Conservation (phyloP, 2,329 filamentous ascomycete species). For the Aspergillus oerlinghausenensis region DNA sequence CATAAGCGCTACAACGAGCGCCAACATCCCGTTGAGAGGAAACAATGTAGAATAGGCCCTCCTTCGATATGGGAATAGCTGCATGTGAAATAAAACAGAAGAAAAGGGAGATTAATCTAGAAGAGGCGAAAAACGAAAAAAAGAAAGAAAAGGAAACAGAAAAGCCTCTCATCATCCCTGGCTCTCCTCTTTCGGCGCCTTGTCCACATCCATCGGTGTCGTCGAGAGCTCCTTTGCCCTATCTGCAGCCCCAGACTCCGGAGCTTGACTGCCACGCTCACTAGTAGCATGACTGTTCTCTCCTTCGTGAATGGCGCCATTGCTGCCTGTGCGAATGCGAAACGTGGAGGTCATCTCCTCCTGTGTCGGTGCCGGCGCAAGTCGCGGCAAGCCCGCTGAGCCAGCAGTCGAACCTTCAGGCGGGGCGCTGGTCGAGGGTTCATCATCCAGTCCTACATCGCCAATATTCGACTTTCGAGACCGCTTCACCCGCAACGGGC, state of each 20-base stretch:
- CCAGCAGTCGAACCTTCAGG: constrained; percentile 16
- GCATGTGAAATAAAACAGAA: constrained; percentile 1
- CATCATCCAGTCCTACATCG: constrained; percentile 21
- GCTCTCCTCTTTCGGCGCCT: constrained; percentile 31
- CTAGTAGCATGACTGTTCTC: constrained; percentile 16
- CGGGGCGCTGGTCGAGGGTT: constrained; percentile 18
- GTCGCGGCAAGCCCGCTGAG: constrained; percentile 28
- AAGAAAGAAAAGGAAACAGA: constrained; percentile 1
- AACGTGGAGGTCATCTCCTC: constrained; percentile 37
- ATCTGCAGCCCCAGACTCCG: constrained; percentile 13
- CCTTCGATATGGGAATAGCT: constrained; percentile 4
- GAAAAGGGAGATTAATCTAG: constrained; percentile 1
- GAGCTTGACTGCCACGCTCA: constrained; percentile 15
- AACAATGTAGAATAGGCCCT: not conserved
- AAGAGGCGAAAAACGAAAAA: constrained; percentile 4
- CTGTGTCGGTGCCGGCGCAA: constrained; percentile 33
- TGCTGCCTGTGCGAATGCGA: constrained; percentile 28
- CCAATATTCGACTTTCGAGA: constrained; percentile 36
- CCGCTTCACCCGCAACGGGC: constrained; percentile 42
- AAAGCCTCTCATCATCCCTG: constrained; percentile 7
- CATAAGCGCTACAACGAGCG: not conserved
- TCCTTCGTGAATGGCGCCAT: constrained; percentile 22
- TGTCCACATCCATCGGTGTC: constrained; percentile 37
- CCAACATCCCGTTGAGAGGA: not conserved
- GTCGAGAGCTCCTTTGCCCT: constrained; percentile 20